Conservation (phyloP, 768 basidiomycete species). For the Tylopilus cervinicoccineus region DNA sequence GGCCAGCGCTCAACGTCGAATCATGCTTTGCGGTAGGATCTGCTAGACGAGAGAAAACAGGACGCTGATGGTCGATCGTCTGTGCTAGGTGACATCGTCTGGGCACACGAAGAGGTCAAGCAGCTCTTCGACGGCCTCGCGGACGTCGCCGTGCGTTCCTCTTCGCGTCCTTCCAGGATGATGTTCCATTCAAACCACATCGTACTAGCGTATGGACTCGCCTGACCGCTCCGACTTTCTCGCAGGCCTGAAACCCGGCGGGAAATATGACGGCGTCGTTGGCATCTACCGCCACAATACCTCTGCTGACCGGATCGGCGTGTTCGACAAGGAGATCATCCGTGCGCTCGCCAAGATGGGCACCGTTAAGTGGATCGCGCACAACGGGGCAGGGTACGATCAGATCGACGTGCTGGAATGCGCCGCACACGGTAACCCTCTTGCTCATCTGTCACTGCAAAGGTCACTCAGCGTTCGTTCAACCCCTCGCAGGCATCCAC, state of each 20-base stretch:
- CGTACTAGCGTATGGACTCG: constrained; percentile 53
- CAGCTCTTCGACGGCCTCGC: constrained; percentile 63
- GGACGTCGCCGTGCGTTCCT: constrained; percentile 65
- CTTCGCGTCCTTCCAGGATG: not conserved
- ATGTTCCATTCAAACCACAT: not conserved
- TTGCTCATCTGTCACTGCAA: too few relatives aligned
- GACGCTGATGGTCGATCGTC: not conserved
- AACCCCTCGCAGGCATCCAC: constrained; percentile 37
- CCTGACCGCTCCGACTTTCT: constrained; percentile 66
- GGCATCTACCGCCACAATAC: constrained; percentile 79
- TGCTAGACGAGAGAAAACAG: not conserved
- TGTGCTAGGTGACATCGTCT: constrained; percentile 66
- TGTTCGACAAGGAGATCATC: constrained; percentile 79
- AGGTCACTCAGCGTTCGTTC: too few relatives aligned
- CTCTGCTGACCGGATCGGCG: constrained; percentile 61
- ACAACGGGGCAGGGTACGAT: constrained; percentile 93
- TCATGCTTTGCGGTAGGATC: constrained; percentile 34
- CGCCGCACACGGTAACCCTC: constrained; percentile 57
- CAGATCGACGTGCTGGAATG: constrained; percentile 76
- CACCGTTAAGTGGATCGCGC: constrained; percentile 80
- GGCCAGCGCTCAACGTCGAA: constrained; percentile 24
- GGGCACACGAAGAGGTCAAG: constrained; percentile 75
- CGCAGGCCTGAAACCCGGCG: constrained; percentile 53
- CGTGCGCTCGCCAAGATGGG: constrained; percentile 49
- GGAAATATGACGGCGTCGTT: constrained; percentile 68